Evolutionary conservation across 495 filamentous ascomycete species (phyloP).

Genomic region (Neurospora discreta): DNA sequence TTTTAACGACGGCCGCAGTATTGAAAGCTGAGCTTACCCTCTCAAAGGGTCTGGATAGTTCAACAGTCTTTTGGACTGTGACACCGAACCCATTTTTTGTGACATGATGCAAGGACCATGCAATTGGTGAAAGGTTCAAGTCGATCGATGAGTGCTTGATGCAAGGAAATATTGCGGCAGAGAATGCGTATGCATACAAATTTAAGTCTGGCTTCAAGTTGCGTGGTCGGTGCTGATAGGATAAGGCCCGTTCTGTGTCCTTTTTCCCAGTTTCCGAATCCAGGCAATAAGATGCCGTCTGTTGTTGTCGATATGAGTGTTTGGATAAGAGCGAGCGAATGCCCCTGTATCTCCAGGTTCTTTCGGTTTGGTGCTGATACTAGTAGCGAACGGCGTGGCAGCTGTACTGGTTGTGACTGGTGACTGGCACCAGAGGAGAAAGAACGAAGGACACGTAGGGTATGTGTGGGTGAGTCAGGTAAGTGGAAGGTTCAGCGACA

Average conservation of each 20-base stretch:
- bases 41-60: conserved; percentile 13
- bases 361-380: background rate
- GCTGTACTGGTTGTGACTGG: background rate
- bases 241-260: background rate
- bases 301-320: background rate
- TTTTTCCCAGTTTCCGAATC: background rate
- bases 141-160: background rate
- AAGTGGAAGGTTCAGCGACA: background rate
- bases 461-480: background rate
- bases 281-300: background rate
- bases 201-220: background rate
- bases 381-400: background rate
- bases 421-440: background rate
- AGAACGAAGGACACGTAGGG: background rate
- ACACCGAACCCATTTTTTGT: conserved; percentile 5
- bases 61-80: conserved; percentile 1
- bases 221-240: background rate
- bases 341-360: background rate
- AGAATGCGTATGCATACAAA: background rate
- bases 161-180: background rate
- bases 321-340: background rate
- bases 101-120: background rate
- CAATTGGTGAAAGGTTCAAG: background rate
- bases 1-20: background rate
- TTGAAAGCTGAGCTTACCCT: conserved; percentile 7